Conservation (phyloP, 2,329 filamentous ascomycete species). For the Coniochaeta pulveracea region DNA sequence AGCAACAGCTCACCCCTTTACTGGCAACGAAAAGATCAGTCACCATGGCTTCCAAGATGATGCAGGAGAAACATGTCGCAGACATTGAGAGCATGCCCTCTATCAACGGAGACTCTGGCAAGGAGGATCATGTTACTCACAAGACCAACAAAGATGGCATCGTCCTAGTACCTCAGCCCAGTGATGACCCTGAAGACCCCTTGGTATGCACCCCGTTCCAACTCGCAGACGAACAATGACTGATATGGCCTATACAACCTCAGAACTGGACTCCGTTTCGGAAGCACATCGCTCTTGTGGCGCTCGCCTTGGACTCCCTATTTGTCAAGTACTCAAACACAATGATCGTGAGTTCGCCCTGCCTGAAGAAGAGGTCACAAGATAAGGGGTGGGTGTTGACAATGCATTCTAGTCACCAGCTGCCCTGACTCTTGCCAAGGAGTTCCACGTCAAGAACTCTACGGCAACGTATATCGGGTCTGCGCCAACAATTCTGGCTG, state of each 20-base stretch:
- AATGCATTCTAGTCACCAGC: constrained; percentile 7
- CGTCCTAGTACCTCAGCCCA: constrained; percentile 5
- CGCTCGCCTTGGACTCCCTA: constrained; percentile 10
- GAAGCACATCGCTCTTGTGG: constrained; percentile 9
- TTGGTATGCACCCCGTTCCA: constrained; percentile 2
- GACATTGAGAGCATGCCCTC: too few relatives aligned
- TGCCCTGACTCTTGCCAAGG: constrained; percentile 5
- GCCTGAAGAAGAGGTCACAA: neutral
- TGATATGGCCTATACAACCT: too few relatives aligned
- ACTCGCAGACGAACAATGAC: neutral
- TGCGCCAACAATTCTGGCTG: constrained; percentile 7
- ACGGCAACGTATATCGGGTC: constrained; percentile 10
- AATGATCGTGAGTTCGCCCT: constrained; percentile 6
- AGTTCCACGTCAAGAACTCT: constrained; percentile 7
- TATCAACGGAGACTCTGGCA: too few relatives aligned
- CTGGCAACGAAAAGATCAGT: too few relatives aligned
- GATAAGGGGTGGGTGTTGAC: neutral
- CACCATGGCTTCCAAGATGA: neutral
- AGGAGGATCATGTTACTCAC: neutral
- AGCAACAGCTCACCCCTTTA: too few relatives aligned
- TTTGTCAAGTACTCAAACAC: constrained; percentile 10
- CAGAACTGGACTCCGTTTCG: constrained; percentile 9
- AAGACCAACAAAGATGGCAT: constrained; percentile 5
- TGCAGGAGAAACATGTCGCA: too few relatives aligned
- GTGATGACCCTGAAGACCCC: constrained; percentile 6